Evolutionary conservation across 2,329 filamentous ascomycete genomes (phyloP).

Genomic region (Sclerotinia subarctica): DNA sequence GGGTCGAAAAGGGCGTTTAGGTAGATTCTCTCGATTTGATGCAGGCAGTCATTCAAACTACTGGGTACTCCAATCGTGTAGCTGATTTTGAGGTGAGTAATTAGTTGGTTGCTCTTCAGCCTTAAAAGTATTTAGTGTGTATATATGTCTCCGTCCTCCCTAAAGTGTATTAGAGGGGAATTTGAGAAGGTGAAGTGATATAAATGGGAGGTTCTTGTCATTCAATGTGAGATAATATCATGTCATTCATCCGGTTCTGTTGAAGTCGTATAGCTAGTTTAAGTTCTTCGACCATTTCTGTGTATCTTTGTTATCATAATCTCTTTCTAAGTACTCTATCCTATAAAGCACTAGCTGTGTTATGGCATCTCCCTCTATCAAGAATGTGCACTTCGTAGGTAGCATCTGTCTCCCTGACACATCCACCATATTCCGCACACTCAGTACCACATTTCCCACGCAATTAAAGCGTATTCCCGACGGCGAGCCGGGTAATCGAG

Average conservation of each 20-base stretch:
- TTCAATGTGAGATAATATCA: neutral
- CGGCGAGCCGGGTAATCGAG: constrained; percentile 42
- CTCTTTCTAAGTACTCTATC: neutral
- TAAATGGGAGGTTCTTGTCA: neutral
- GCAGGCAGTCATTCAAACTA: neutral
- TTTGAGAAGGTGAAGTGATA: neutral
- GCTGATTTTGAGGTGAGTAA: neutral
- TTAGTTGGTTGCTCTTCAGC: neutral
- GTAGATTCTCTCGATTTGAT: too few species aligned
- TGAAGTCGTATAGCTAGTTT: neutral
- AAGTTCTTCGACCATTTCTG: neutral
- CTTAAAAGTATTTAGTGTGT: neutral
- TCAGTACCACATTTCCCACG: constrained; percentile 35
- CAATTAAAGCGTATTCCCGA: constrained; percentile 43
- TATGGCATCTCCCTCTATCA: constrained; percentile 5
- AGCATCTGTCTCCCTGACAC: constrained; percentile 40
- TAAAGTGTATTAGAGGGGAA: neutral
- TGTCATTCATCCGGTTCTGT: neutral
- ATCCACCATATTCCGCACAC: constrained; percentile 38
- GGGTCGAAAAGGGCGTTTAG: neutral
- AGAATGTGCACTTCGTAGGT: constrained; percentile 38
- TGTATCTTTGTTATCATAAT: neutral
- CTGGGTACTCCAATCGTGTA: neutral
- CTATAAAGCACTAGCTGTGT: neutral
- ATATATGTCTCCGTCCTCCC: neutral